Evolutionary conservation across 2,329 filamentous ascomycete genomes (phyloP), one percentile per base, ranked within the genome.

Genomic region (Fonsecaea nubica): DNA sequence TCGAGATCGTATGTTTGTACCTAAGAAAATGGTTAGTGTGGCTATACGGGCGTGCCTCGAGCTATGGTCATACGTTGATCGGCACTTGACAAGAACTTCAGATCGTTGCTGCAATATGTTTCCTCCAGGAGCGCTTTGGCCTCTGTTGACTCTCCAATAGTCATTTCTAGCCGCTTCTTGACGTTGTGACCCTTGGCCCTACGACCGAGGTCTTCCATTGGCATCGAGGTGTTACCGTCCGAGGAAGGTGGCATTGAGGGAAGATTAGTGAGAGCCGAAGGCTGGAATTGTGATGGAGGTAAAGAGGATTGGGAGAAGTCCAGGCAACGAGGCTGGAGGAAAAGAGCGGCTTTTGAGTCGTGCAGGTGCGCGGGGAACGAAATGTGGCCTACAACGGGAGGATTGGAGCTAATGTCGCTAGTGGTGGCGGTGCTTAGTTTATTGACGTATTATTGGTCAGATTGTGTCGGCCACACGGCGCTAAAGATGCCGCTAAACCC

Each of bases 261-360:
- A 8, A 38, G 45, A 6, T 50, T 50, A 12, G 45, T 25, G 45
- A 25, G 38, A 42, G 38, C 38, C n/a, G n/a, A 42, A 15, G 6
- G 38, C 5, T 6, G 6, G 38, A 42, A 42, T 42, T 42, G 12
- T 18, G 18, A 21, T 3, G 4, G 18, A 30, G 40, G 35, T 0
- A 15, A 7, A 62, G 15, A 25, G 50, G 48, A 50, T 18, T 13
- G 38, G 10, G 42, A 35, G n/a, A 42, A 48, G 38, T 40, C 3
- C 50, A 55, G 50, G 52, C 50, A 32, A 48, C 52, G 56, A 55
- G 59, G 59, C 59, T 62, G 50, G 59, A 42, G 55, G 55, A 35
- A 42, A 30, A 2, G 33, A 42, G 35, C 10, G 30, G 12, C n/a
- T 30, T 58, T 58, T 58, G 33, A 33, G n/a, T 40, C n/a, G 55